A percentile compares a stretch with the other conserved stretches of the same genome.
Evolutionary conservation across 2,329 filamentous ascomycete genomes (phyloP).

Genomic region (Thielaviopsis punctulata): DNA sequence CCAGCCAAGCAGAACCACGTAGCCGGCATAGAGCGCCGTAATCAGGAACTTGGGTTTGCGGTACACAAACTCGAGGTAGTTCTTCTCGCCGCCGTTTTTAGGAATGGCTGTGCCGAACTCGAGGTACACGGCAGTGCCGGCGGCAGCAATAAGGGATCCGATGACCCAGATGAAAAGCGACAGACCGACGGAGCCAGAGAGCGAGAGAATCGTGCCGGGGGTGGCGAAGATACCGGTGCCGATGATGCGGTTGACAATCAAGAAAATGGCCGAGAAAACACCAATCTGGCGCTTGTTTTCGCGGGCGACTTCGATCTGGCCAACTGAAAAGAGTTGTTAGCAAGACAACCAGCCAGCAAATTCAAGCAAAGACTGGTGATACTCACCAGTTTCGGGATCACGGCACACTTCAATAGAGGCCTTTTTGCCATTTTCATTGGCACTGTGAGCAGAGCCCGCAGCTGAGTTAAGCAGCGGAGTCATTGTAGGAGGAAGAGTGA

Average conservation of each 20-base stretch:
- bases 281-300: conserved; percentile 37
- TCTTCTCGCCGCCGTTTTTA: conserved; percentile 45
- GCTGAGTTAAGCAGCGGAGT: neutral
- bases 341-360: neutral
- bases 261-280: conserved; percentile 32
- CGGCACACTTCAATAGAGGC: neutral
- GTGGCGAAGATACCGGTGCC: conserved; percentile 37
- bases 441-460: neutral
- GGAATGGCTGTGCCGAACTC: conserved; percentile 47
- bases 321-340: conserved; percentile 12
- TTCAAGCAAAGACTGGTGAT: neutral
- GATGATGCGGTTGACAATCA: conserved; percentile 43
- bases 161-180: conserved; percentile 14
- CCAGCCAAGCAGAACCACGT: conserved; percentile 44
- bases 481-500: neutral
- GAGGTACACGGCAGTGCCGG: conserved; percentile 42
- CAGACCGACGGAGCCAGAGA: conserved; percentile 32
- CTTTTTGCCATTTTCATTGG: neutral
- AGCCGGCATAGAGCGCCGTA: conserved; percentile 39
- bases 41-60: conserved; percentile 42
- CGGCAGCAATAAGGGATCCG: conserved; percentile 35
- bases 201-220: conserved; percentile 32
- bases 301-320: conserved; percentile 22
- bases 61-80: conserved; percentile 43
- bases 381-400: conserved; percentile 3